phyloP scores from a whole-genome alignment of 2,329 filamentous ascomycete species.

The Bipolaris bicolor region DNA sequence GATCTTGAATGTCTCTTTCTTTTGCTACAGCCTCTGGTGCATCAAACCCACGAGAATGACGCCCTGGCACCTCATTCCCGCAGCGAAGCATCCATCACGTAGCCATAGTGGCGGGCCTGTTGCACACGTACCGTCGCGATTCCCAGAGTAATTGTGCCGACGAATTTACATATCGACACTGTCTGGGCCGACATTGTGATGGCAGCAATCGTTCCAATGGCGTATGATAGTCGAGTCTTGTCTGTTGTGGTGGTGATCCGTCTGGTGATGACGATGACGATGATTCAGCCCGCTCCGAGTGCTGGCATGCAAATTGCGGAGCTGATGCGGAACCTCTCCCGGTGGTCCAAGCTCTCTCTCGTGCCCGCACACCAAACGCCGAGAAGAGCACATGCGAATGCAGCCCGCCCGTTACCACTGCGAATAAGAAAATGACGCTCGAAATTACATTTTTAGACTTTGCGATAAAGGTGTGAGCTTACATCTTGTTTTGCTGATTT shows the following conservation, averaged over 20 bases:
- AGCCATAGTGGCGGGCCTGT: conserved; percentile 20
- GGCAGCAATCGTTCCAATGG: neutral
- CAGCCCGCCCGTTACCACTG: neutral
- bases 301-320: conserved; percentile 25
- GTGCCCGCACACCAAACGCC: neutral
- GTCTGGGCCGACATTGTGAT: conserved; percentile 66
- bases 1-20: neutral
- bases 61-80: conserved; percentile 10
- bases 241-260: conserved; percentile 4
- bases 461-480: no score
- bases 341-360: conserved; percentile 10
- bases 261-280: conserved; percentile 25
- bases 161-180: conserved; percentile 85
- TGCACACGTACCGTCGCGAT: conserved; percentile 75
- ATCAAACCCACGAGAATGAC: neutral
- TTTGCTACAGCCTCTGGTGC: neutral
- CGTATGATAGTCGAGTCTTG: neutral
- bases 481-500: neutral
- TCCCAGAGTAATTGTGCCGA: conserved; percentile 87
- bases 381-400: no score
- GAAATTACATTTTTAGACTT: no score
- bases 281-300: neutral
- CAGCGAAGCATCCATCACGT: neutral
- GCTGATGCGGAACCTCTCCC: conserved; percentile 9
- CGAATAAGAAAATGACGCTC: no score